Base-by-base conservation (phyloP, 1,139 yeast species). In the Arxiozyma slooffiae region DNA sequence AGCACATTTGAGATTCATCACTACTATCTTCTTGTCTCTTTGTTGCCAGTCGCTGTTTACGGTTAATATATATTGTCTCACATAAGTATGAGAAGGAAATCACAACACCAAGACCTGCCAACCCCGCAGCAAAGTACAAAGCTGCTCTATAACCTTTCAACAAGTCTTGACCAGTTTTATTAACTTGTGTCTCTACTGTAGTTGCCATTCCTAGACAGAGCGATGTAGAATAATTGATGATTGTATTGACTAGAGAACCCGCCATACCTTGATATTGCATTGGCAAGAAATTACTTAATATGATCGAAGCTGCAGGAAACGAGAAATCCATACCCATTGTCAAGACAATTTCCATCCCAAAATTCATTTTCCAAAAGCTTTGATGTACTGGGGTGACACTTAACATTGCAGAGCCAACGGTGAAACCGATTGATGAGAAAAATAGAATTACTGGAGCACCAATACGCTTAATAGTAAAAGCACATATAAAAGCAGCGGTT, bases 241-340 rank as follows among this genome's bases (percentile, higher is more conserved):
- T 75, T 0, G 83, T 79, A 24, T 78, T 69, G 1, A 78, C 79
- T 49, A 78, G 62, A 1, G 82, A 78, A 1, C 81, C 81, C 0
- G 81, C 82, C 78, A 79, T 77, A 34, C 82, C 82, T 61, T 79
- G 83, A 53, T 77, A 76, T 50, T 71, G 70, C 50, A 64, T 60
- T 0, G 82, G 82, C 41, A 79, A 62, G 44, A 63, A 69, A 54
- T 79, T 80, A 11, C 80, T 76, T 41, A 78, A 60, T 7, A 78
- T 71, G 38, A 79, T 70, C 0, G 82, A 72, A 0, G 81, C 76
- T 1, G 82, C 77, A 1, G 82, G 82, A 58, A 78, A 79, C 38
- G 81, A 76, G 57, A 77, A 63, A 59, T 79, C 82, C 81, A 79
- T 77, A 1, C 80, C 82, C 74, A 80, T 77, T 23, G 78, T 71